Percentiles rank a stretch among this genome's conserved stretches.
Evolutionary conservation across 306 rosid species (phyloP).

Genomic region (Vicia villosa): DNA sequence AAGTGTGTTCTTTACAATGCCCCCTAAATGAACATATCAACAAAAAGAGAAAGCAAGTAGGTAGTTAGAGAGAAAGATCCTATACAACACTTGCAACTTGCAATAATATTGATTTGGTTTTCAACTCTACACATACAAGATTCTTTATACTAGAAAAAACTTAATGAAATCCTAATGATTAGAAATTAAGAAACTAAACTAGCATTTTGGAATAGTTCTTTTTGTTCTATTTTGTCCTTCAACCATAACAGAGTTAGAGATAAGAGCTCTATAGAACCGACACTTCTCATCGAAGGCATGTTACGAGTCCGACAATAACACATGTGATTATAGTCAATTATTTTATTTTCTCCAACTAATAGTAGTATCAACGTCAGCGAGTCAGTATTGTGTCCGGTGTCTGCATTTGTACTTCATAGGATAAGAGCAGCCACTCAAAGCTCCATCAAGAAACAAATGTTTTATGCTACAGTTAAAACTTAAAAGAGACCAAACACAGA

Average conservation of each 20-base stretch:
- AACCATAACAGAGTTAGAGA: not conserved
- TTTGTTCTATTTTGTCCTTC: slow-evolving; percentile 28
- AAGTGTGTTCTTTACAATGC: slow-evolving; percentile 75
- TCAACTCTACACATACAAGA: not conserved
- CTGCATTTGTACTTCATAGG: not conserved
- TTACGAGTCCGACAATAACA: not conserved
- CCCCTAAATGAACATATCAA: slow-evolving; percentile 50
- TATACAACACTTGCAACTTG: not conserved
- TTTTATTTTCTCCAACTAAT: not conserved
- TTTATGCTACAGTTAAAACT: not conserved
- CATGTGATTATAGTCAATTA: not conserved
- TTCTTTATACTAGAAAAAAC: too few relatives aligned
- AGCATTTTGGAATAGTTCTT: not conserved
- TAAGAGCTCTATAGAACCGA: not conserved
- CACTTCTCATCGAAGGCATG: not conserved
- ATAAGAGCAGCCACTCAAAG: not conserved
- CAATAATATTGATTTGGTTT: not conserved
- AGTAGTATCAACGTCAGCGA: not conserved
- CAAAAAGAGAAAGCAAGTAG: slow-evolving; percentile 28
- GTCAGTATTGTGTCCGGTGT: not conserved
- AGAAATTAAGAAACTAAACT: not conserved
- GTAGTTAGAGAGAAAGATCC: not conserved
- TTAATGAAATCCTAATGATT: slow-evolving; percentile 8
- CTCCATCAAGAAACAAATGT: not conserved
- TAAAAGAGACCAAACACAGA: not conserved